Evolutionary conservation across 495 filamentous ascomycete species (phyloP).

Genomic region (Geoglossum glabrum): DNA sequence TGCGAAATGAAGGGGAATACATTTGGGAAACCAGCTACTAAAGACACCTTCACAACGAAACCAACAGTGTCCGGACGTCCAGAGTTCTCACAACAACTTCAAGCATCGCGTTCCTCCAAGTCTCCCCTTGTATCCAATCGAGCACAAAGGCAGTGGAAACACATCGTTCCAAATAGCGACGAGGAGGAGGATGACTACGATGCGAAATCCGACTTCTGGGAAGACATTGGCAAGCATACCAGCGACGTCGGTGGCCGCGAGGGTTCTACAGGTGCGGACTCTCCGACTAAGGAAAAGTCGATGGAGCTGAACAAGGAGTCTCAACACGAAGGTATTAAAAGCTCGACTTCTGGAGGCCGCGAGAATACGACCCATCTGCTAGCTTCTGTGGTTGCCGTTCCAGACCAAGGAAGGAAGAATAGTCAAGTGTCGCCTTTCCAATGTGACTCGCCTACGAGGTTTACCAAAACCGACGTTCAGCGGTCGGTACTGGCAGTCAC

Average conservation of each 20-base stretch:
- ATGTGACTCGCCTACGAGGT: constrained; percentile 17
- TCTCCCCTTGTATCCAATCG: not conserved
- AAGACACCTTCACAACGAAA: not conserved
- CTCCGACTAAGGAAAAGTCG: not conserved
- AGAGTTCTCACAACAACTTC: not conserved
- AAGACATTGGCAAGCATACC: not conserved
- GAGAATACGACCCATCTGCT: constrained; percentile 8
- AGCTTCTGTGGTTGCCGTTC: not conserved
- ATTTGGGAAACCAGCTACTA: not conserved
- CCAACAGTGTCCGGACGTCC: not conserved
- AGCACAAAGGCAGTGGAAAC: not conserved
- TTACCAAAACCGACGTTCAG: not conserved
- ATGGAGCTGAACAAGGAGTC: not conserved
- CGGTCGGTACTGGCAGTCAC: constrained; percentile 14
- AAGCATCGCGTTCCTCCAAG: not conserved
- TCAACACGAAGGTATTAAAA: not conserved
- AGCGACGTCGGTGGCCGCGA: not conserved
- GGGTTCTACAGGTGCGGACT: not conserved
- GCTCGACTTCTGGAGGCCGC: not conserved
- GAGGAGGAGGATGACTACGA: constrained; percentile 1
- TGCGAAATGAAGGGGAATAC: not conserved
- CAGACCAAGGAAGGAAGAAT: constrained; percentile 8
- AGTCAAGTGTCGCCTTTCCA: constrained; percentile 18
- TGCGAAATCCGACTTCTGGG: not conserved
- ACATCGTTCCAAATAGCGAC: not conserved